Evolutionary conservation across 2,329 filamentous ascomycete species (phyloP).

Genomic region (Emmonsia crescens): DNA sequence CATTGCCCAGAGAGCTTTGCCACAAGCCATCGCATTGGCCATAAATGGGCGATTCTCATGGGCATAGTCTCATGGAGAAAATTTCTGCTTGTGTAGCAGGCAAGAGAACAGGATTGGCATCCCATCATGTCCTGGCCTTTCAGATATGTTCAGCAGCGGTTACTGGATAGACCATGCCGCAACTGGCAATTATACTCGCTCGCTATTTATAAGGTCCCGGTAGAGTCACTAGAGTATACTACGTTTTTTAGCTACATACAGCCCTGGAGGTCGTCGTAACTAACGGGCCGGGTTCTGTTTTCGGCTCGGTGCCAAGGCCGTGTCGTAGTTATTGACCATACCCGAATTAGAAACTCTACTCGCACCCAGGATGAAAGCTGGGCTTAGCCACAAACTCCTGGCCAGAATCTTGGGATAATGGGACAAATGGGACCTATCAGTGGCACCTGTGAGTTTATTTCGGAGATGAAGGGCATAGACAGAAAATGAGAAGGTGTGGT

Average conservation of each 20-base stretch:
- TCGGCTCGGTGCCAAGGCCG: not conserved
- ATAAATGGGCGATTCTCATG: too few species aligned
- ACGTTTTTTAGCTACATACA: too few species aligned
- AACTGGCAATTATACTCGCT: not conserved
- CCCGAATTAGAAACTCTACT: slow-evolving; percentile 1
- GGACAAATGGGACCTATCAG: not conserved
- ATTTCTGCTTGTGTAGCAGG: too few species aligned
- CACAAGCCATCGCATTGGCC: too few species aligned
- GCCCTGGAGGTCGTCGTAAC: too few species aligned
- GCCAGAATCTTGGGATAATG: not conserved
- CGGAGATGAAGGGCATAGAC: not conserved
- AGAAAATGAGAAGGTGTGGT: not conserved
- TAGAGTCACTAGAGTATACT: too few species aligned
- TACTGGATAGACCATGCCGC: not conserved
- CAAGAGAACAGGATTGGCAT: too few species aligned
- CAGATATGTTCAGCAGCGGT: too few species aligned
- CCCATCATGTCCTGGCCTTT: too few species aligned
- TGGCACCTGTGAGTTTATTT: not conserved
- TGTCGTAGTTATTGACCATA: not conserved
- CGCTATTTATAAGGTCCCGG: too few species aligned
- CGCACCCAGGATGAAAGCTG: not conserved
- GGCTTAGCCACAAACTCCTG: not conserved
- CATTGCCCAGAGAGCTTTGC: too few species aligned
- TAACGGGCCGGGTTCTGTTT: not conserved
- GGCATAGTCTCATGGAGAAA: too few species aligned